These are phyloP conservation scores for Mortierella sp. DNA, from an alignment of 371 early-diverging fungal genomes.

Conservation along the genomic window DNA sequence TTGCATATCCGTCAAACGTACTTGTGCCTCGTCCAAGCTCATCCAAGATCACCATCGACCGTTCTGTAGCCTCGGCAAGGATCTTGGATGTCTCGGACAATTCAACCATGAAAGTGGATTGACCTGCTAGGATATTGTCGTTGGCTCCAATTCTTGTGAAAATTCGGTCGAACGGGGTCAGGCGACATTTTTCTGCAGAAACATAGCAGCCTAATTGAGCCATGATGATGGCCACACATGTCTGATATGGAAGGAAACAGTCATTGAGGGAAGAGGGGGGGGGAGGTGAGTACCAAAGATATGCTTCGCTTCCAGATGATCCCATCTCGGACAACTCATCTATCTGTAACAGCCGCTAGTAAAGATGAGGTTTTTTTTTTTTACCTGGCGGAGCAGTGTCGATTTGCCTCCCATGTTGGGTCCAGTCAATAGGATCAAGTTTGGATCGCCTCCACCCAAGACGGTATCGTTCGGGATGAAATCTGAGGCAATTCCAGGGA, in stretches of 20 bases:
- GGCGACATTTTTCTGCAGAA: conserved; percentile 81
- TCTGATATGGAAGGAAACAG: conserved; percentile 53
- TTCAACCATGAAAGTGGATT: conserved; percentile 99
- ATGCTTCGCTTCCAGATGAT: no score
- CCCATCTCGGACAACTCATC: no score
- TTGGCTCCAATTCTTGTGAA: conserved; percentile 98
- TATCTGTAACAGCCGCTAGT: background rate
- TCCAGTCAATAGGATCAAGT: conserved; percentile 96
- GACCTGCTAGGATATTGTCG: conserved; percentile 96
- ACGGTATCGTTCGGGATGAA: conserved; percentile 96
- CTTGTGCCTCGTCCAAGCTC: conserved; percentile 99
- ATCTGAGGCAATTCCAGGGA: conserved; percentile 68
- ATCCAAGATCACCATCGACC: conserved; percentile 98
- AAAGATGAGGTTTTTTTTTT: no score
- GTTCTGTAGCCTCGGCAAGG: conserved; percentile 90
- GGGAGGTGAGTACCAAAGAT: conserved; percentile 2
- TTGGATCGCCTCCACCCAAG: conserved; percentile 78
- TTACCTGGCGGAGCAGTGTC: conserved; percentile 92
- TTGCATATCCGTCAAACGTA: conserved; percentile 98
- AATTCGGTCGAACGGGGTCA: conserved; percentile 96
- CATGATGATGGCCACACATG: conserved; percentile 97
- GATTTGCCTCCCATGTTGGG: conserved; percentile 99
- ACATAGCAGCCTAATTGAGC: conserved; percentile 99
- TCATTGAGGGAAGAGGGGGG: background rate
- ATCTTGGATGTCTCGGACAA: conserved; percentile 96